A percentile compares a stretch with the other conserved stretches of the same genome.
These are phyloP conservation scores for Circinella umbellata DNA, from an alignment of 371 early-diverging fungal genomes.

Conservation along the genomic window DNA sequence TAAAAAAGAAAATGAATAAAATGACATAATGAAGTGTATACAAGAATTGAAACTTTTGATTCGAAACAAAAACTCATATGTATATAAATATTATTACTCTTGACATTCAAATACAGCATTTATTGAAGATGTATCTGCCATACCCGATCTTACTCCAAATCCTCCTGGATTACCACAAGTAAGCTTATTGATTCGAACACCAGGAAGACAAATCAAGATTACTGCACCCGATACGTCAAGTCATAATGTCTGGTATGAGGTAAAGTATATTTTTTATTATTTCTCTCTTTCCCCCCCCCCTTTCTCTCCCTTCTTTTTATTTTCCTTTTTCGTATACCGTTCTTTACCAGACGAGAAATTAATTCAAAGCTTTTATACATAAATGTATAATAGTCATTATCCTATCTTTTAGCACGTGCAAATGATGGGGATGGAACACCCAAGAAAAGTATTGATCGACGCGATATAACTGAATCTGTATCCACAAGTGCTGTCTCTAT, in stretches of 20 bases:
- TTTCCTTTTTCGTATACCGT: no score
- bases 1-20: not conserved
- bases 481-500: slow-evolving; percentile 27
- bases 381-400: slow-evolving; percentile 29
- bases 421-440: slow-evolving; percentile 6
- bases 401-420: slow-evolving; percentile 33
- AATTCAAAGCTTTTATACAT: no score
- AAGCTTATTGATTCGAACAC: slow-evolving; percentile 70
- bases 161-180: slow-evolving; percentile 53
- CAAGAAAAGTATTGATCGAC: slow-evolving; percentile 16
- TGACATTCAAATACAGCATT: slow-evolving; percentile 42
- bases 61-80: no score
- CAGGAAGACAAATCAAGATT: slow-evolving; percentile 69
- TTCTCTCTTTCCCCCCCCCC: no score
- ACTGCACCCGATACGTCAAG: slow-evolving; percentile 68
- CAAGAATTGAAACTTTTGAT: no score
- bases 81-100: not conserved
- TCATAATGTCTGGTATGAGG: slow-evolving; percentile 72
- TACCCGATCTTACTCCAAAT: slow-evolving; percentile 33
- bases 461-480: slow-evolving; percentile 11
- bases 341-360: no score
- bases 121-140: slow-evolving; percentile 60
- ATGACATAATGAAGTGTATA: no score
- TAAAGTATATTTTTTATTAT: slow-evolving; percentile 14
- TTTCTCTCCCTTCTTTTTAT: no score